Conservation (phyloP, 306 rosid species). For the Mimosa pudica region DNA sequence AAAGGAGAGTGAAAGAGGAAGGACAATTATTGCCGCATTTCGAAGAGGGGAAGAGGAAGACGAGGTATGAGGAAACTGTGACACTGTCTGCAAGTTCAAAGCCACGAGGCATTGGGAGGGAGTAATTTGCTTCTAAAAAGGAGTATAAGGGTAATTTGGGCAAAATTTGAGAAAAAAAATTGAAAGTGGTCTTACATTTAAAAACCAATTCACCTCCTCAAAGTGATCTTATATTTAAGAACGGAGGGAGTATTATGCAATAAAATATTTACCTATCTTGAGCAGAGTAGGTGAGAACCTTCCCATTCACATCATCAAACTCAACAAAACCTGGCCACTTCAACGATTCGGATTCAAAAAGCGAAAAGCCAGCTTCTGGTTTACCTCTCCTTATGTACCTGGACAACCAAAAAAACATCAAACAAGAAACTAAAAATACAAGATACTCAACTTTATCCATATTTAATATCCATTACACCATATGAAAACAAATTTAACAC, state of each 20-base stretch:
- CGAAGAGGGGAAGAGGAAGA: slow-evolving; percentile 41
- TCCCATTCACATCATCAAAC: slow-evolving; percentile 99
- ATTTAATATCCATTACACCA: too few relatives aligned
- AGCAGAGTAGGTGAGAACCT: slow-evolving; percentile 94
- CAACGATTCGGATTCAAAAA: slow-evolving; percentile 93
- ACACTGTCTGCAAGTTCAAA: too few relatives aligned
- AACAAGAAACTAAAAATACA: slow-evolving; percentile 19
- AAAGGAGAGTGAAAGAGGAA: neutral
- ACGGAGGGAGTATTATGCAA: slow-evolving; percentile 4
- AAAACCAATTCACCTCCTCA: too few relatives aligned
- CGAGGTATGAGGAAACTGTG: too few relatives aligned
- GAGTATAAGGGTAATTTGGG: too few relatives aligned
- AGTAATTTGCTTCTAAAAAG: too few relatives aligned
- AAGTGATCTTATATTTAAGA: too few relatives aligned
- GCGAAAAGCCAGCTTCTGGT: slow-evolving; percentile 98
- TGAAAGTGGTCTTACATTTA: too few relatives aligned
- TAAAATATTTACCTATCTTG: slow-evolving; percentile 66
- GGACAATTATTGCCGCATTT: slow-evolving; percentile 28
- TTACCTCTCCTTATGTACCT: slow-evolving; percentile 94
- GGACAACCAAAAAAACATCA: slow-evolving; percentile 33
- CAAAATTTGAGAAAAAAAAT: too few relatives aligned
- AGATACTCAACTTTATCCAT: neutral
- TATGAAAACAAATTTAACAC: too few relatives aligned
- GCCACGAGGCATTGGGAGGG: too few relatives aligned
- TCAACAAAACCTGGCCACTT: slow-evolving; percentile 99